phyloP scores from a whole-genome alignment of 163 green algal species.

The Coccomyxa subellipsoidea region DNA sequence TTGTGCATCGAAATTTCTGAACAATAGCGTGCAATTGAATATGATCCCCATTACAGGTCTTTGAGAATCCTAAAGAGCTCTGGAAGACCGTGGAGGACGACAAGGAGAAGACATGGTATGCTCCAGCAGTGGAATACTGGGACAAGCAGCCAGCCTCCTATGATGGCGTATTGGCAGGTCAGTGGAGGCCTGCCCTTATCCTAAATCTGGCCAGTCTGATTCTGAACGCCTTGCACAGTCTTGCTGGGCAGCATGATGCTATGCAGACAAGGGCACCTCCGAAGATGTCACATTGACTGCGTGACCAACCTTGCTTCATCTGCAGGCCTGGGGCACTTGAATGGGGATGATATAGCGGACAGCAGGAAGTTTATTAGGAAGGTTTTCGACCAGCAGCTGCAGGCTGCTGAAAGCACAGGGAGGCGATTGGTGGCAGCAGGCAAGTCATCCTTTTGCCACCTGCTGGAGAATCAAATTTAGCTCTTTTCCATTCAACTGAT shows the following conservation, averaged over 20 bases:
- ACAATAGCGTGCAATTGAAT: too few species aligned
- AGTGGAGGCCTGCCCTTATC: too few species aligned
- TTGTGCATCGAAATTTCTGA: too few species aligned
- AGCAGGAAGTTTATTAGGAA: slow-evolving; percentile 67
- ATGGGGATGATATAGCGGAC: slow-evolving; percentile 68
- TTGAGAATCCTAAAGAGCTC: slow-evolving; percentile 43
- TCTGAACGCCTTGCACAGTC: too few species aligned
- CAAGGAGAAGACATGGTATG: slow-evolving; percentile 49
- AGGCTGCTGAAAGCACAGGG: slow-evolving; percentile 38
- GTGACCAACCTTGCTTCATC: neutral
- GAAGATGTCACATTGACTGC: too few species aligned
- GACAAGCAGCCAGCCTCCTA: slow-evolving; percentile 72
- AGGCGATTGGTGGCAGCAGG: slow-evolving; percentile 39
- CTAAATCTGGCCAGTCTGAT: too few species aligned
- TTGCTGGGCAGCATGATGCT: too few species aligned
- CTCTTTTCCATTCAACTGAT: too few species aligned
- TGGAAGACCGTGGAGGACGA: slow-evolving; percentile 46
- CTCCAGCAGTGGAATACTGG: slow-evolving; percentile 73
- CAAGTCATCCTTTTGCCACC: too few species aligned
- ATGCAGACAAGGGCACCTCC: too few species aligned
- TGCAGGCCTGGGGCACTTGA: slow-evolving; percentile 35
- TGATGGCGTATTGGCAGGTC: slow-evolving; percentile 79
- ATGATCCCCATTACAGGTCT: slow-evolving; percentile 4
- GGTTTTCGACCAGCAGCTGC: slow-evolving; percentile 49
- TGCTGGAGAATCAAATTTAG: too few species aligned